Conservation (phyloP, 164 flowering plant genomes). For the Amborella trichopoda region DNA sequence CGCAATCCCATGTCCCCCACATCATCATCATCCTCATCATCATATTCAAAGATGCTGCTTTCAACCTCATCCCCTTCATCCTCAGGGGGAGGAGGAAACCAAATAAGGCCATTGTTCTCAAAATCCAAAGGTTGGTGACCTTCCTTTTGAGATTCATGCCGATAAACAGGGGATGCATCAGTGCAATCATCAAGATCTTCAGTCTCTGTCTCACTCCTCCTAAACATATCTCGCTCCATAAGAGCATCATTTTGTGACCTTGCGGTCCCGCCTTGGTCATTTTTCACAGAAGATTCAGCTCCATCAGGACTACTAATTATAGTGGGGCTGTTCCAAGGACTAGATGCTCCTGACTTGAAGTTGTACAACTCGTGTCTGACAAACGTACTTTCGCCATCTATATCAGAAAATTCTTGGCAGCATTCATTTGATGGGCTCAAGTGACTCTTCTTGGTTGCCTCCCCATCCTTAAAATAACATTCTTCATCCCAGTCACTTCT, state of each 20-base stretch:
- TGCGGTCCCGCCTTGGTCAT: slow-evolving; percentile 31
- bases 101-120: slow-evolving; percentile 62
- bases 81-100: slow-evolving; percentile 91
- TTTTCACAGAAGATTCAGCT: slow-evolving; percentile 37
- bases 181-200: slow-evolving; percentile 33
- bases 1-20: slow-evolving; percentile 22
- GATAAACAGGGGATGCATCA: slow-evolving; percentile 23
- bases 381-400: slow-evolving; percentile 63
- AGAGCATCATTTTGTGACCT: slow-evolving; percentile 20
- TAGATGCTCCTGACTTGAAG: slow-evolving; percentile 51
- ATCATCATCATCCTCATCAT: slow-evolving; percentile 76
- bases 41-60: slow-evolving; percentile 47
- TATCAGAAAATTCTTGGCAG: slow-evolving; percentile 46
- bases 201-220: slow-evolving; percentile 26
- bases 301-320: slow-evolving; percentile 43
- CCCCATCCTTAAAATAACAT: slow-evolving; percentile 24
- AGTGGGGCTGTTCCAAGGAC: slow-evolving; percentile 72
- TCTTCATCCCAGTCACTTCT: slow-evolving; percentile 69
- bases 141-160: slow-evolving; percentile 17
- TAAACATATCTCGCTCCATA: slow-evolving; percentile 25
- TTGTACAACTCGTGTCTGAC: slow-evolving; percentile 42
- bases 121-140: slow-evolving; percentile 61
- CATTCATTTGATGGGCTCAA: slow-evolving; percentile 54
- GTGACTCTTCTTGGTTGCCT: slow-evolving; percentile 36
- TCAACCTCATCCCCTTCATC: slow-evolving; percentile 57